Base-by-base conservation (phyloP, 2,329 filamentous ascomycete species). In the Pseudogymnoascus sp. region DNA sequence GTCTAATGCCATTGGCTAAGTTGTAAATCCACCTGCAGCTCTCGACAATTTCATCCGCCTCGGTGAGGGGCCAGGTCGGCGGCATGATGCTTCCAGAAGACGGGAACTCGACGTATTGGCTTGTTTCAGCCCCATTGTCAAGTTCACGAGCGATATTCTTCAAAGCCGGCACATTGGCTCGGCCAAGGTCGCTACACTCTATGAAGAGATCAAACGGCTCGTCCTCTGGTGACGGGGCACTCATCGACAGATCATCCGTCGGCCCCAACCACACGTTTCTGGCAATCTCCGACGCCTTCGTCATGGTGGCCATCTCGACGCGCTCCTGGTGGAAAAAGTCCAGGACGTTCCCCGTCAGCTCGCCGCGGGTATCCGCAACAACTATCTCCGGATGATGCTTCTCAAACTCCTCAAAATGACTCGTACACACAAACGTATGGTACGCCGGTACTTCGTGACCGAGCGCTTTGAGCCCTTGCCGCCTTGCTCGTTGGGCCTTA, bases 271-370 rank as follows among this genome's bases (percentile, higher is more conserved):
- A 97, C 25, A 97, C 90, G 70, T 97, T 97, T 66, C 83, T 81
- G 60, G 90, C 86, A 64, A 97, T 96, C 72, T 96, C 89, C 0
- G 91, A 91, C 2, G 92, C 88, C 68, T 85, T 85, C 9, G 93
- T 92, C 93, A 97, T 97, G 62, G 81, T 81, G 73, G 89, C 91
- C 93, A 99, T 97, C 75, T 99, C 94, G 58, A 84, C 75, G 62
- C 92, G 83, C 73, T 99, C 94, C 76, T 91, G 90, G 67, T 89
- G 87, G 71, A 90, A 90, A 71, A 99, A 94, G 73, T 97, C 92
- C 69, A 96, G 80, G 22, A 94, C 86, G 16, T 86, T 83, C 28
- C 89, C 90, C 0, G 90, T 95, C 68, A 87, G 75, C 39, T 80
- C 79, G 8, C 91, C 91, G 32, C 79, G 74, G 0, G 87, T 85